phyloP scores from a whole-genome alignment of 306 rosid genomes.

The Fragaria ananassa region DNA sequence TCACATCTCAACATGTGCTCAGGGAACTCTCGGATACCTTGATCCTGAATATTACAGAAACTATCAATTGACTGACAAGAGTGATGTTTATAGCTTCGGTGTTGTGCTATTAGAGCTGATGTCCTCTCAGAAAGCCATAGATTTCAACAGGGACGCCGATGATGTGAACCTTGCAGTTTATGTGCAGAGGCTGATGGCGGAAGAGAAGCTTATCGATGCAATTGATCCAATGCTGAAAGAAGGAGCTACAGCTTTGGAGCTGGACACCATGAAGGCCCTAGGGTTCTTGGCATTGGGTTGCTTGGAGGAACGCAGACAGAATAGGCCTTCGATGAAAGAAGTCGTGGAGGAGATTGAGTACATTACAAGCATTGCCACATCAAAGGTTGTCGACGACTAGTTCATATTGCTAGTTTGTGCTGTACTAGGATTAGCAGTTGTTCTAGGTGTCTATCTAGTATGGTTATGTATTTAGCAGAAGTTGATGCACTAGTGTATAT shows the following conservation, averaged over 20 bases:
- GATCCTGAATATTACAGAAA: conserved; percentile 74
- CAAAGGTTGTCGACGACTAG: conserved; percentile 34
- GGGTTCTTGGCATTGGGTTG: conserved; percentile 70
- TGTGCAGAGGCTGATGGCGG: conserved; percentile 51
- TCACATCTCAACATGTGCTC: conserved; percentile 79
- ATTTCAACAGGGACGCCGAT: conserved; percentile 53
- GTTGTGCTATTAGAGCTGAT: conserved; percentile 64
- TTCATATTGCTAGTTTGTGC: background rate
- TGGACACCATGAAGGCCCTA: conserved; percentile 75
- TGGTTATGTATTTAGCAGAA: background rate
- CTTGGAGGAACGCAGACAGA: conserved; percentile 78
- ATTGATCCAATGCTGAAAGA: conserved; percentile 53
- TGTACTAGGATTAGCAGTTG: background rate
- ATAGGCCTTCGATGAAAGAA: conserved; percentile 83
- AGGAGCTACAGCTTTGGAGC: conserved; percentile 48
- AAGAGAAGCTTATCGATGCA: conserved; percentile 56
- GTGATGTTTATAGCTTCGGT: conserved; percentile 73
- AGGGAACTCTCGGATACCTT: conserved; percentile 72
- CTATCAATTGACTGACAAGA: conserved; percentile 66
- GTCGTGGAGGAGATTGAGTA: conserved; percentile 69
- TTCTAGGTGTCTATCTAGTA: background rate
- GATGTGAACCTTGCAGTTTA: conserved; percentile 82
- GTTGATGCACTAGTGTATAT: background rate
- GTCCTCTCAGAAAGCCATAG: conserved; percentile 71
- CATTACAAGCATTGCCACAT: conserved; percentile 52